These are phyloP conservation scores for Camellia lanceoleosa DNA, from an alignment of 148 eudicot species.

Conservation along the genomic window DNA sequence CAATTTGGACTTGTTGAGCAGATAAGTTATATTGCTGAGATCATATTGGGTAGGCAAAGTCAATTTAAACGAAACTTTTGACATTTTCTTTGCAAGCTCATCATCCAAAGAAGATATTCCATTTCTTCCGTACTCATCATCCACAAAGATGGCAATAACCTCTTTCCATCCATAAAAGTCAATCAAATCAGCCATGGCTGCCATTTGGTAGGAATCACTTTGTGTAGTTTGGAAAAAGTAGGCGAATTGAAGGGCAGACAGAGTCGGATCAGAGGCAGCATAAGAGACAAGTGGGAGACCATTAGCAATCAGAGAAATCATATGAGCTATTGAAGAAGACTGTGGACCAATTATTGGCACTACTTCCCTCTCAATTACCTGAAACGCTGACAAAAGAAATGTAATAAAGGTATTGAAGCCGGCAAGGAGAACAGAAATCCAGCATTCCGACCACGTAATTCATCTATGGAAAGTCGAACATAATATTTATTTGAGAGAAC, in stretches of 20 bases:
- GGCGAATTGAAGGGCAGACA: constrained; percentile 50
- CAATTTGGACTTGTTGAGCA: constrained; percentile 23
- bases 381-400: constrained; percentile 28
- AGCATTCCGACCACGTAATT: neutral
- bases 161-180: constrained; percentile 46
- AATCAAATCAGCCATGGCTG: constrained; percentile 47
- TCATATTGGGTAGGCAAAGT: constrained; percentile 22
- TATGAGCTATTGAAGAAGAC: constrained; percentile 52
- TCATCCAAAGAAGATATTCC: constrained; percentile 42
- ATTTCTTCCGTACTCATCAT: constrained; percentile 56
- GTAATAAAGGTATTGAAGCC: neutral
- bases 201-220: constrained; percentile 49
- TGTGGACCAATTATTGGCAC: constrained; percentile 49
- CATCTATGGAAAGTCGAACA: neutral
- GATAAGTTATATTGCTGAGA: constrained; percentile 13
- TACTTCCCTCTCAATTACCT: constrained; percentile 37
- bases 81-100: constrained; percentile 29
- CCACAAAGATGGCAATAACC: constrained; percentile 46
- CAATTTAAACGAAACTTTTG: constrained; percentile 35
- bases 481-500: neutral
- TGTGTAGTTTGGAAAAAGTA: constrained; percentile 42
- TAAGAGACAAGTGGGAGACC: constrained; percentile 49
- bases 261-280: constrained; percentile 53
- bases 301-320: constrained; percentile 32
- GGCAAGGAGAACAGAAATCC: neutral